Evolutionary conservation across 2,329 filamentous ascomycete species (phyloP).

Genomic region (Cercospora citrullina): DNA sequence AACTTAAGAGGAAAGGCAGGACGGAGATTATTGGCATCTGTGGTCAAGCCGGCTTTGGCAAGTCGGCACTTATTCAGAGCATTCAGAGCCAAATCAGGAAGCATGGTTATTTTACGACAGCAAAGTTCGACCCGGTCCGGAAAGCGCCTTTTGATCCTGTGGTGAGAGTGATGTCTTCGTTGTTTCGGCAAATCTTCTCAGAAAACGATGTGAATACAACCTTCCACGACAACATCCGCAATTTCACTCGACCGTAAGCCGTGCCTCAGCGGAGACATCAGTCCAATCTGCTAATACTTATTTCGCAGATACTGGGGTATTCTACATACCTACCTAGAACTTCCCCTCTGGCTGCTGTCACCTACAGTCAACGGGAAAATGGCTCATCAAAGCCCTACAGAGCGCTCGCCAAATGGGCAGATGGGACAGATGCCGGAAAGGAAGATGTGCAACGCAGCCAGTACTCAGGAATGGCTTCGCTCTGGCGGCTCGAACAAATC

Average conservation of each 20-base stretch:
- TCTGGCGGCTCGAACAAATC: slow-evolving; percentile 51
- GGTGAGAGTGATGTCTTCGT: slow-evolving; percentile 59
- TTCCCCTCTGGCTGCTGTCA: slow-evolving; percentile 64
- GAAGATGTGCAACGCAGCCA: slow-evolving; percentile 39
- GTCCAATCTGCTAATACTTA: background rate
- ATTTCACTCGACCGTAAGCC: slow-evolving; percentile 52
- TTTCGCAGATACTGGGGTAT: slow-evolving; percentile 51
- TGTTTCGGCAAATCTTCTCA: slow-evolving; percentile 65
- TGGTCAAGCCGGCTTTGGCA: slow-evolving; percentile 60
- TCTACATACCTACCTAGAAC: slow-evolving; percentile 58
- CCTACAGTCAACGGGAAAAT: slow-evolving; percentile 30
- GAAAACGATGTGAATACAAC: slow-evolving; percentile 62
- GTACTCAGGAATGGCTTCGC: slow-evolving; percentile 47
- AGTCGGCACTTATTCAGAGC: slow-evolving; percentile 60
- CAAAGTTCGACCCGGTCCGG: slow-evolving; percentile 61
- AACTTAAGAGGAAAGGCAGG: slow-evolving; percentile 55
- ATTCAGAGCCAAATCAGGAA: slow-evolving; percentile 58
- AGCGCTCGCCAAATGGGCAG: slow-evolving; percentile 14
- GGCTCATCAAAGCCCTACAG: slow-evolving; percentile 8
- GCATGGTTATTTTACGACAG: slow-evolving; percentile 60
- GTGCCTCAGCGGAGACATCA: background rate
- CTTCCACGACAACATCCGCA: slow-evolving; percentile 60
- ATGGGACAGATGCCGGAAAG: slow-evolving; percentile 20
- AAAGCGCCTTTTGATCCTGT: slow-evolving; percentile 63
- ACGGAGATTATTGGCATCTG: slow-evolving; percentile 61